Evolutionary conservation across 2,329 filamentous ascomycete genomes (phyloP).

Genomic region (Grosmannia penicillata): DNA sequence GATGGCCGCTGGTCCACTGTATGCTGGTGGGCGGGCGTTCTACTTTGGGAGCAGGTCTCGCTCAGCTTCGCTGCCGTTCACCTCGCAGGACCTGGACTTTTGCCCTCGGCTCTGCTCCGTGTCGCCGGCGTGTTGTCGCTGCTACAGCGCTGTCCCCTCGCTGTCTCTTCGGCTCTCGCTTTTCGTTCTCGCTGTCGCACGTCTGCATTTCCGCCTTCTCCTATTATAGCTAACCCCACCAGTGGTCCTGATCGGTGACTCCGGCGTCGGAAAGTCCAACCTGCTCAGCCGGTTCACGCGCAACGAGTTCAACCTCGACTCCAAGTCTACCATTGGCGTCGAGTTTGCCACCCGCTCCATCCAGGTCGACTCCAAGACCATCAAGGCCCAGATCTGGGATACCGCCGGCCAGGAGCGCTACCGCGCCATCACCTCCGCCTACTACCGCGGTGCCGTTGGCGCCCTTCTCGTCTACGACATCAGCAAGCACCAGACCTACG

Average conservation of each 20-base stretch:
- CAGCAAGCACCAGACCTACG: slow-evolving; percentile 98
- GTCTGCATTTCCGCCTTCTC: background rate
- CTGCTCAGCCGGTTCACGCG: slow-evolving; percentile 98
- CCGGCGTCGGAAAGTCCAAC: slow-evolving; percentile 99
- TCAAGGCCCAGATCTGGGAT: slow-evolving; percentile 99
- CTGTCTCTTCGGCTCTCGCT: too few relatives aligned
- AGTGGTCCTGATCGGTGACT: slow-evolving; percentile 99
- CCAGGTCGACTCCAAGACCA: slow-evolving; percentile 97
- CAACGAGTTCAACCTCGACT: slow-evolving; percentile 99
- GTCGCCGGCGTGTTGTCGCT: too few relatives aligned
- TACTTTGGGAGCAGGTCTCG: too few relatives aligned
- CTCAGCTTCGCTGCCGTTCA: too few relatives aligned
- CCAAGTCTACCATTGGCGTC: slow-evolving; percentile 98
- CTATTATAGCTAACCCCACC: slow-evolving; percentile 16
- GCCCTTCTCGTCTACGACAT: slow-evolving; percentile 98
- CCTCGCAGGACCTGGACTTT: too few relatives aligned
- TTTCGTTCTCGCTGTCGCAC: too few relatives aligned
- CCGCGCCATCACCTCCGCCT: slow-evolving; percentile 96
- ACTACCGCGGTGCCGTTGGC: slow-evolving; percentile 95
- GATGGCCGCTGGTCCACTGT: too few relatives aligned
- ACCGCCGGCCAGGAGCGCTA: slow-evolving; percentile 98
- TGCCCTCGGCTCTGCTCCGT: too few relatives aligned
- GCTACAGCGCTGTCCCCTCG: too few relatives aligned
- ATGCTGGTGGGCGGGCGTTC: too few relatives aligned
- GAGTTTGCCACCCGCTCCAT: slow-evolving; percentile 98